Conservation (phyloP, 1,284 basidiomycete genomes). For the Entoloma clypeatum region DNA sequence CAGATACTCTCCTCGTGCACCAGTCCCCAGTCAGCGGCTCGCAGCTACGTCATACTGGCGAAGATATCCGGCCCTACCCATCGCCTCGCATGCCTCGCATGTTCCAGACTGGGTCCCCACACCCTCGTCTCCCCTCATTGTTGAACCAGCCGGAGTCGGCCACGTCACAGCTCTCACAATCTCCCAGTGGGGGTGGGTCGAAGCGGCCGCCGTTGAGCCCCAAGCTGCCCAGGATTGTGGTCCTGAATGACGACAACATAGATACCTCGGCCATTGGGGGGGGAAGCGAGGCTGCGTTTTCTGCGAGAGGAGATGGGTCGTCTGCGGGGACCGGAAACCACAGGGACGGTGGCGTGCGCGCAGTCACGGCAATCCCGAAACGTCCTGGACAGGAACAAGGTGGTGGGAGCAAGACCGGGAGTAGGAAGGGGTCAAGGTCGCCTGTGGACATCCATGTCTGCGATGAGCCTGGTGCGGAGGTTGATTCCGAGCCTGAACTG, state of each 20-base stretch:
- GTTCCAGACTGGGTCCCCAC: too few relatives aligned
- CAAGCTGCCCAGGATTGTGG: slow-evolving; percentile 14
- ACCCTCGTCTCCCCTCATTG: slow-evolving; percentile 4
- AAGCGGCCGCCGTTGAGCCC: slow-evolving; percentile 5
- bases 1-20: slow-evolving; percentile 16
- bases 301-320: slow-evolving; percentile 25
- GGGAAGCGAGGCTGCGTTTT: slow-evolving; percentile 16
- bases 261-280: slow-evolving; percentile 26
- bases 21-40: slow-evolving; percentile 6
- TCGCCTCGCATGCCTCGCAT: too few relatives aligned
- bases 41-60: slow-evolving; percentile 3
- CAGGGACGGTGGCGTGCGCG: slow-evolving; percentile 9
- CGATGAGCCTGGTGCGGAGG: too few relatives aligned
- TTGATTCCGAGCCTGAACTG: slow-evolving; percentile 16
- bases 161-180: neutral
- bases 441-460: slow-evolving; percentile 11
- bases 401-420: slow-evolving; percentile 17
- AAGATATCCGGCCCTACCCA: slow-evolving; percentile 11
- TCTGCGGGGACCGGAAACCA: slow-evolving; percentile 5
- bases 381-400: neutral
- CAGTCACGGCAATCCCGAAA: slow-evolving; percentile 4
- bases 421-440: slow-evolving; percentile 11
- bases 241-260: slow-evolving; percentile 20
- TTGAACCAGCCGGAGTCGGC: neutral
- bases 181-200: neutral